phyloP scores from a whole-genome alignment of 2,329 filamentous ascomycete genomes.

The Botrytis deweyae region DNA sequence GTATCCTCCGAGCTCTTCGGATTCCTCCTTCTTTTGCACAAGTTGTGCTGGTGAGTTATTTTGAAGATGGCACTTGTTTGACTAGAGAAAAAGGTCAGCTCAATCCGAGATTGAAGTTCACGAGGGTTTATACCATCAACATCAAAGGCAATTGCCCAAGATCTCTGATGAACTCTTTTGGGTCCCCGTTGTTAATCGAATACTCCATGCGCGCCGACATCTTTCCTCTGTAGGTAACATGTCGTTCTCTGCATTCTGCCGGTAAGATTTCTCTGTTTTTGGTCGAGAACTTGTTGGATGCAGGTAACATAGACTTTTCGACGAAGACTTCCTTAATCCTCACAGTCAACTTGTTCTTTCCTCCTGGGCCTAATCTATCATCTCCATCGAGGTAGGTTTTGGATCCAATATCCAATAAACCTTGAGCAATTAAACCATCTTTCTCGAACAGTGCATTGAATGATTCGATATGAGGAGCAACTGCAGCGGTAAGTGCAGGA shows the following conservation, averaged over 20 bases:
- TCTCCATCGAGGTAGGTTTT: conserved; percentile 85
- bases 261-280: conserved; percentile 84
- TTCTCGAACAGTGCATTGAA: conserved; percentile 87
- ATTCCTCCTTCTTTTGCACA: conserved; percentile 87
- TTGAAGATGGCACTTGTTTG: conserved; percentile 87
- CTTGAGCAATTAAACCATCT: conserved; percentile 71
- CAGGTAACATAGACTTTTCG: conserved; percentile 76
- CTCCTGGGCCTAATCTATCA: conserved; percentile 55
- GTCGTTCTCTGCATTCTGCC: conserved; percentile 90
- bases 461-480: conserved; percentile 89
- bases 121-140: conserved; percentile 63
- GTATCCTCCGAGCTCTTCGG: conserved; percentile 93
- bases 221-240: conserved; percentile 86
- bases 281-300: conserved; percentile 77
- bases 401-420: conserved; percentile 82
- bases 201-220: conserved; percentile 82
- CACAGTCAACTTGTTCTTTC: conserved; percentile 73
- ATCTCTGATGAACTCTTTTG: conserved; percentile 78
- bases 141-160: conserved; percentile 89
- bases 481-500: conserved; percentile 79
- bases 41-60: conserved; percentile 79
- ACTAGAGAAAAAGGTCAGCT: conserved; percentile 50
- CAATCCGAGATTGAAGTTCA: conserved; percentile 1
- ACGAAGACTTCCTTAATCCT: conserved; percentile 79
- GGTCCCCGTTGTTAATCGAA: conserved; percentile 81